These are phyloP conservation scores for Breviolum minutum DNA, from an alignment of 73 alveolate genomes.

Conservation along the genomic window DNA sequence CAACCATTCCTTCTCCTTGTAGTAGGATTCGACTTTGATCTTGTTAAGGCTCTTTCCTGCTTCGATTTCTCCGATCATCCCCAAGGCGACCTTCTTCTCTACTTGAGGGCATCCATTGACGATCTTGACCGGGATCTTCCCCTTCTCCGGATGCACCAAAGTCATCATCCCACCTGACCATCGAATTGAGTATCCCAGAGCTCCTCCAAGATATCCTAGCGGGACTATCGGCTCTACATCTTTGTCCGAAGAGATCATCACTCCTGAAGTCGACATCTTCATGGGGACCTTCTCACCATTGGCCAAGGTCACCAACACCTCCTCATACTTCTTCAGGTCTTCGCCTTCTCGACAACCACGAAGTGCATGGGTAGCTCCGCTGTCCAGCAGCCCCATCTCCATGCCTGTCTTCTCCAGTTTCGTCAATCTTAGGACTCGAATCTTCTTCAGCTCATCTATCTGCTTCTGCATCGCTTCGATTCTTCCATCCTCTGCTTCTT, in stretches of 20 bases:
- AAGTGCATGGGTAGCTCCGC: too few relatives aligned
- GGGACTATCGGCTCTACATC: not conserved
- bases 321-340: not conserved
- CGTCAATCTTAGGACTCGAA: not conserved
- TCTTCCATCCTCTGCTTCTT: not conserved
- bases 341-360: not conserved
- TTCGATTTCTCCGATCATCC: not conserved
- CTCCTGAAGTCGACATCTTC: not conserved
- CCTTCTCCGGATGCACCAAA: not conserved
- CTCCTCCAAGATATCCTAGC: not conserved
- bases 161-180: not conserved
- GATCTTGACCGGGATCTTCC: not conserved
- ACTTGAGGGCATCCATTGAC: not conserved
- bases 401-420: not conserved
- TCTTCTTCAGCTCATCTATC: not conserved
- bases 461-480: not conserved
- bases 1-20: not conserved
- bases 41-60: not conserved
- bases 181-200: not conserved
- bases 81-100: not conserved
- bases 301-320: not conserved
- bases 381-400: not conserved
- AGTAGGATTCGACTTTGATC: too few relatives aligned
- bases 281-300: not conserved
- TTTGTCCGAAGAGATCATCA: not conserved